Evolutionary conservation across 2,329 filamentous ascomycete species (phyloP), one percentile per base, ranked within the genome.

Genomic region (Pyrenochaeta sp.): DNA sequence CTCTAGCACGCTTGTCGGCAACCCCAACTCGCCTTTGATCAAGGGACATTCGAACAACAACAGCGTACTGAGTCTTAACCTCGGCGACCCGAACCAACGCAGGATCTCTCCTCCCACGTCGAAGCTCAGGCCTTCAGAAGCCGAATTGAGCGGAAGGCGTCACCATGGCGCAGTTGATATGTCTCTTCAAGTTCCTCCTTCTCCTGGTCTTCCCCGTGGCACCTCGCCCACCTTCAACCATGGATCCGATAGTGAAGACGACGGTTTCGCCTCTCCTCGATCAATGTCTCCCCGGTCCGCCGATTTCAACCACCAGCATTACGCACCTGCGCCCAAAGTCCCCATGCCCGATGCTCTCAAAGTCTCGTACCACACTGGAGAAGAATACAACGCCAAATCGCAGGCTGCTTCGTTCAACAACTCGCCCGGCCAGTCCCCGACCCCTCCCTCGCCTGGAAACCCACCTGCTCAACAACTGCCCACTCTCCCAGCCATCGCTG

Each of bases 71-170:
- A 65, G 60, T 28, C 53, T 72, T 20, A 58, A 67, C 15, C 54
- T 68, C 23, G 51, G 47, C 36, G 55, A 53, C 27, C 40, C 43
- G 41, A 59, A 58, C 27, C 44, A 44, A 35, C 53, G 45, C 34
- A 54, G 54, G 37, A 54, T 38, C 21, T 55, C 59, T n/a, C 58
- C 63, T 13, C 59, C 63, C 13, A 38, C 44, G 13, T 48, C 61
- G 37, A 67, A 59, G 42, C 58, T 72, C 15, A 54, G 53, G 38
- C 69, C 69, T 11, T 71, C 68, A 5, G 64, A 69, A 30, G 69
- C 69, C 15, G 67, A 72, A 54, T 43, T 71, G 24, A 71, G 41
- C 29, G 69, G 69, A 51, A 59, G 66, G 41, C 64, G 57, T 47
- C 68, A 67, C 47, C 55, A 59, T 44, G 53, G 55, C 29, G 45